phyloP scores from a whole-genome alignment of 169 alveolate species.

The Plasmodium knowlesi region DNA sequence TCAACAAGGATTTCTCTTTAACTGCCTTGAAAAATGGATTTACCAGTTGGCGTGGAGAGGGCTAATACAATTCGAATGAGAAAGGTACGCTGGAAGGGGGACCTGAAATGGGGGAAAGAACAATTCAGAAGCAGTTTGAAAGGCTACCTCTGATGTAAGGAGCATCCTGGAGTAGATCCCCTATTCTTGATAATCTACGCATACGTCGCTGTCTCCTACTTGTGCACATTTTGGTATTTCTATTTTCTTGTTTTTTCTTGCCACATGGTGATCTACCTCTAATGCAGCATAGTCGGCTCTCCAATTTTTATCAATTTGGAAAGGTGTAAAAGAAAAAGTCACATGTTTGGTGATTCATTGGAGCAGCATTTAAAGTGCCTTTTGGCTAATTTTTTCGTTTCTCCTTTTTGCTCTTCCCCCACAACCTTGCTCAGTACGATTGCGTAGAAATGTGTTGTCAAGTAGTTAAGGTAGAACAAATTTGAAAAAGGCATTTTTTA shows the following conservation, averaged over 20 bases:
- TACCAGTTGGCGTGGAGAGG: not conserved
- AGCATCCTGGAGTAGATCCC: not conserved
- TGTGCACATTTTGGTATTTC: not conserved
- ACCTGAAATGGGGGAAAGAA: not conserved
- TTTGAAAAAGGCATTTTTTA: not conserved
- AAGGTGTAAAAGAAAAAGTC: not conserved
- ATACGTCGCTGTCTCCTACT: not conserved
- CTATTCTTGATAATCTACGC: not conserved
- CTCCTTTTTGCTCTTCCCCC: not conserved
- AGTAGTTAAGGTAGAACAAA: not conserved
- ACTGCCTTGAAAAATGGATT: not conserved
- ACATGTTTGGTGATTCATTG: not conserved
- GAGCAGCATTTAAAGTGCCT: not conserved
- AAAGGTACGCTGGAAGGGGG: not conserved
- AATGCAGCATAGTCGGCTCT: not conserved
- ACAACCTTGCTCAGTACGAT: not conserved
- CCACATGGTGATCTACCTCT: not conserved
- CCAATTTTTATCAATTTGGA: not conserved
- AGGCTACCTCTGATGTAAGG: not conserved
- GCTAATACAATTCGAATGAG: slow-evolving; percentile 1
- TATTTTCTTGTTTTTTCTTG: not conserved
- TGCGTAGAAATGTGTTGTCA: not conserved
- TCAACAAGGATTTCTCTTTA: not conserved
- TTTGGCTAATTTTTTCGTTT: not conserved
- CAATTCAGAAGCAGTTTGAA: not conserved